Evolutionary conservation across 163 green algal species (phyloP), one percentile per base, ranked within the genome.

Genomic region (Scenedesmus sp.): DNA sequence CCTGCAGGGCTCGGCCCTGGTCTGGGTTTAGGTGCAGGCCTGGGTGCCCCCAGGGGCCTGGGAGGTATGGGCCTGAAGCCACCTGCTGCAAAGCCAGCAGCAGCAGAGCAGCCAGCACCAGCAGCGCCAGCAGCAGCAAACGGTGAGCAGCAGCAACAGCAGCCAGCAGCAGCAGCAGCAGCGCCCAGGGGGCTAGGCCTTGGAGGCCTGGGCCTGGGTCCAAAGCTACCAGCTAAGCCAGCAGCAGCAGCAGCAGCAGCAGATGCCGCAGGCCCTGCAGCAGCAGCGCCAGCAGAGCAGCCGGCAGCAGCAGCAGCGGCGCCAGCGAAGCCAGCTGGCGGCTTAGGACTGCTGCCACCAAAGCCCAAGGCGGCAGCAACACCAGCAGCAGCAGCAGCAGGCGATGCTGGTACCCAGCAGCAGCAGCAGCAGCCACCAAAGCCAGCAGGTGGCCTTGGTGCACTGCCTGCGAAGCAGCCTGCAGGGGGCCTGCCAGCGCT

Each of bases 61-160:
- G 90, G 90, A 1, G 83, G 90, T 18, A 54, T 93, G n/a, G 90
- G 90, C 8, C 90, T 93, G 1, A 93, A 90, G 70, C 90, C 90
- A 23, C 88, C 88, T 46, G 66, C 66, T n/a, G n/a, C n/a, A 13
- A 15, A 79, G 18, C 13, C 84, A 89, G 77, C 88, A 86, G 74
- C 86, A 82, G 52, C 88, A 88, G 77, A 64, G 57, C 56, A 59
- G 70, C 55, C 56, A 92, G 88, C 77, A 74, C 70, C 87, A 73
- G 26, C 88, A 86, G 57, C 76, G 76, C 15, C 88, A 81, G 77
- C 34, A 86, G 76, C 88, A 84, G 81, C 55, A 62, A 59, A 86
- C 46, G 54, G 55, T 34, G 54, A 86, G 46, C 81, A 88, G 88
- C 88, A 88, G 84, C 57, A 64, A 23, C 59, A 88, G 84, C 84